These are phyloP conservation scores for Suhomyces choctaworum DNA, from an alignment of 1,139 yeast genomes.

Conservation along the genomic window DNA sequence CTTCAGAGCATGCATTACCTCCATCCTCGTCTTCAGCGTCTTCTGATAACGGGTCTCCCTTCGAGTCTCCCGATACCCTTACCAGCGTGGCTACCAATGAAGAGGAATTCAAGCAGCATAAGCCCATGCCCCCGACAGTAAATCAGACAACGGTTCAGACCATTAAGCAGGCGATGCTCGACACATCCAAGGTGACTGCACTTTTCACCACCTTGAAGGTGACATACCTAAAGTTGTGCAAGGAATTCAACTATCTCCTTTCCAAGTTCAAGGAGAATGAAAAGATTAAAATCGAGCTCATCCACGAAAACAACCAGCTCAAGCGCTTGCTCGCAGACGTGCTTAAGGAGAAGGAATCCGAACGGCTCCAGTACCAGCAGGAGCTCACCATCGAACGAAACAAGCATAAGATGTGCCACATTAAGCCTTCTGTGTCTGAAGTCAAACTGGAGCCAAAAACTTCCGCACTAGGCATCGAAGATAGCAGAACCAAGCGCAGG, in stretches of 20 bases:
- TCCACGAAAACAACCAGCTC: slow-evolving; percentile 38
- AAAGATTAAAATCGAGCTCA: slow-evolving; percentile 33
- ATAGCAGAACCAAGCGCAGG: slow-evolving; percentile 5
- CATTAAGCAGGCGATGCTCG: slow-evolving; percentile 32
- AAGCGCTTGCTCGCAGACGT: slow-evolving; percentile 29
- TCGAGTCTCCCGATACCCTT: slow-evolving; percentile 18
- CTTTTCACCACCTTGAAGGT: slow-evolving; percentile 35
- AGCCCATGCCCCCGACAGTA: slow-evolving; percentile 5
- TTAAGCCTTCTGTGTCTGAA: background rate
- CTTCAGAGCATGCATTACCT: background rate
- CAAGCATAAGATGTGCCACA: slow-evolving; percentile 5
- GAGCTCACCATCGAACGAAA: slow-evolving; percentile 20
- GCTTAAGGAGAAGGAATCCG: slow-evolving; percentile 24
- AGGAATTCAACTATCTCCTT: slow-evolving; percentile 37
- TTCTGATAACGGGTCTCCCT: slow-evolving; percentile 18
- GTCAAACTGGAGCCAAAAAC: background rate
- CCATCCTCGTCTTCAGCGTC: slow-evolving; percentile 12
- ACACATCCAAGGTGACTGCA: slow-evolving; percentile 28
- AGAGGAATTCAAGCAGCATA: slow-evolving; percentile 10
- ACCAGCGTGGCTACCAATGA: slow-evolving; percentile 18
- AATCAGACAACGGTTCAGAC: slow-evolving; percentile 24
- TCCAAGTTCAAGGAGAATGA: slow-evolving; percentile 39
- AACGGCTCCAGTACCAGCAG: slow-evolving; percentile 13
- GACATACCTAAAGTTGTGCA: slow-evolving; percentile 38
- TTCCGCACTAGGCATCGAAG: background rate